A percentile compares a stretch with the other conserved stretches of the same genome.
Evolutionary conservation across 2,329 filamentous ascomycete genomes (phyloP).

Genomic region (Exutisphaerella laricina): DNA sequence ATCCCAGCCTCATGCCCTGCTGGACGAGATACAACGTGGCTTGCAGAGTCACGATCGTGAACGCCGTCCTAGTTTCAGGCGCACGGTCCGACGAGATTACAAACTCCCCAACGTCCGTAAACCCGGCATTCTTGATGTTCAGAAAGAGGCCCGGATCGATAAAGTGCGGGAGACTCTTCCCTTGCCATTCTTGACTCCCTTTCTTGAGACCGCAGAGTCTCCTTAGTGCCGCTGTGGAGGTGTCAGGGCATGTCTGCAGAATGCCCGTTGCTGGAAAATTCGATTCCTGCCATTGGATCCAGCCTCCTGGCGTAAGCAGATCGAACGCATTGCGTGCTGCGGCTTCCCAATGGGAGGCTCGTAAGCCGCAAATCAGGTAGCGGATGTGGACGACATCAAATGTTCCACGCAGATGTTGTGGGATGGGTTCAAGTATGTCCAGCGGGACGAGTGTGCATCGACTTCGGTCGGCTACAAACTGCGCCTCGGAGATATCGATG

Average conservation of each 20-base stretch:
- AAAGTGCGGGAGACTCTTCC: too few relatives aligned
- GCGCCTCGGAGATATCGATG: conserved; percentile 18
- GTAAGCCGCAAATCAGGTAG: conserved; percentile 17
- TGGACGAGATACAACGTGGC: conserved; percentile 7
- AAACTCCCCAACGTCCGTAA: conserved; percentile 11
- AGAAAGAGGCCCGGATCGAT: background rate
- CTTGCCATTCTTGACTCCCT: background rate
- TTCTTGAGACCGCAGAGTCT: background rate
- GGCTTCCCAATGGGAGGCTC: conserved; percentile 10
- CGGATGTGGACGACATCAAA: conserved; percentile 23
- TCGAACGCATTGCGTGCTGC: conserved; percentile 12
- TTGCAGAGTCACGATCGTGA: background rate
- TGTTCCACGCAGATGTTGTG: conserved; percentile 4
- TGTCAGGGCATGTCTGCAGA: background rate
- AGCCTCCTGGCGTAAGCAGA: conserved; percentile 22
- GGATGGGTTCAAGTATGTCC: conserved; percentile 17
- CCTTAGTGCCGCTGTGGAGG: conserved; percentile 5
- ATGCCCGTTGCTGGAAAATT: too few relatives aligned
- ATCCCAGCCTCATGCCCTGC: background rate
- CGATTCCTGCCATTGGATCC: conserved; percentile 21
- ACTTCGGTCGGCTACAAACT: conserved; percentile 14
- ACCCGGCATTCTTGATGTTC: conserved; percentile 7
- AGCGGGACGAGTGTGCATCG: conserved; percentile 8
- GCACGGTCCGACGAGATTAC: conserved; percentile 18
- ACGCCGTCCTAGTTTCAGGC: conserved; percentile 7